Conservation (phyloP, 2,329 filamentous ascomycete species). For the Penicillium verrucosum region DNA sequence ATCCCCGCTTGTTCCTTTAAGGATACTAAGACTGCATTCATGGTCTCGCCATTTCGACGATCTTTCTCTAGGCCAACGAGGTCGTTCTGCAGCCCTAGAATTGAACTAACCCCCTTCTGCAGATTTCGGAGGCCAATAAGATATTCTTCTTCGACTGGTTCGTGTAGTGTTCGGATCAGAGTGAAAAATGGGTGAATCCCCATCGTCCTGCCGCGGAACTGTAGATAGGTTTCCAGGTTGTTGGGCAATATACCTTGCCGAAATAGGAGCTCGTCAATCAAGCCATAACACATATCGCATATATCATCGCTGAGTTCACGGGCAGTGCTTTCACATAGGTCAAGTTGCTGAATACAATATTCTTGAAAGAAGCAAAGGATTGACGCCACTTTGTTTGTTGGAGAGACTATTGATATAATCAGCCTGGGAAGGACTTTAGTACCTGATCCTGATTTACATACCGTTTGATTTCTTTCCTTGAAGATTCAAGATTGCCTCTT, state of each 20-base stretch:
- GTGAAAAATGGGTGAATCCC: constrained; percentile 5
- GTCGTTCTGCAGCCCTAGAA: constrained; percentile 2
- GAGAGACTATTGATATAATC: neutral
- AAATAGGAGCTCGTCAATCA: neutral
- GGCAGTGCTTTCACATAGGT: neutral
- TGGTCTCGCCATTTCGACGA: constrained; percentile 1
- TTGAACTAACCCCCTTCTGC: neutral
- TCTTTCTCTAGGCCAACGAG: constrained; percentile 7
- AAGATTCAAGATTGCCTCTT: neutral
- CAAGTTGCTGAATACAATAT: neutral
- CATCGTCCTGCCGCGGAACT: constrained; percentile 1
- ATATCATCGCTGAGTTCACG: neutral
- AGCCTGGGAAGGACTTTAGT: too few relatives aligned
- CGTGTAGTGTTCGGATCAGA: neutral
- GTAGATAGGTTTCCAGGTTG: neutral
- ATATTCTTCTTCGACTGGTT: neutral
- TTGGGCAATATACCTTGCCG: neutral
- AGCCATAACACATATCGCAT: constrained; percentile 1
- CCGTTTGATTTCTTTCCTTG: neutral
- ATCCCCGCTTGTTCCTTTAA: neutral
- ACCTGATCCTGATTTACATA: neutral
- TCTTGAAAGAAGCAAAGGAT: neutral
- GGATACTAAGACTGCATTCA: constrained; percentile 5
- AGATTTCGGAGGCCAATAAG: neutral
- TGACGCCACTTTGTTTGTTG: neutral